Evolutionary conservation across 768 basidiomycete genomes (phyloP).

Genomic region (Mycena galericulata): DNA sequence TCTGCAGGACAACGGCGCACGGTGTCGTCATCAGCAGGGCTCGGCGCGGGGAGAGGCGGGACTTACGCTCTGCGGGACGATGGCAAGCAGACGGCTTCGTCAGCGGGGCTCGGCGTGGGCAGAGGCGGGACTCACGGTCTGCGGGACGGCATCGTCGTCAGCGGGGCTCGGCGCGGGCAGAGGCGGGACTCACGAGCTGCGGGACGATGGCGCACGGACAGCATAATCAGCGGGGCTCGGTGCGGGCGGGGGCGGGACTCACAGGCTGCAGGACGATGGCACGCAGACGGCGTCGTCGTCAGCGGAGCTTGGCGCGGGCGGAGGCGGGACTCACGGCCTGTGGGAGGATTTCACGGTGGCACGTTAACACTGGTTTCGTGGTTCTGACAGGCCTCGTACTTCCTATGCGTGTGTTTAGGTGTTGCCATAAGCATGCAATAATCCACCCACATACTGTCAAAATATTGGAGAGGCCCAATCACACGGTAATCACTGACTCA

Average conservation of each 20-base stretch:
- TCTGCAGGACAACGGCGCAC: too few relatives aligned
- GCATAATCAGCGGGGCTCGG: too few relatives aligned
- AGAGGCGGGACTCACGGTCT: too few relatives aligned
- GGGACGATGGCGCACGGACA: too few relatives aligned
- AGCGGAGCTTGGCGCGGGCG: not conserved
- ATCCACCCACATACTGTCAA: constrained; percentile 12
- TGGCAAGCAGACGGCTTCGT: too few relatives aligned
- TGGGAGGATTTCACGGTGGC: not conserved
- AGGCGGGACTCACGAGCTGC: too few relatives aligned
- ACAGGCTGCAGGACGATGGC: not conserved
- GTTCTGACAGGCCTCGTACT: not conserved
- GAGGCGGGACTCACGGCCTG: not conserved
- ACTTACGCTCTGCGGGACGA: too few relatives aligned
- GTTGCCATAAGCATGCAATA: constrained; percentile 2
- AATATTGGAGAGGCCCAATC: not conserved
- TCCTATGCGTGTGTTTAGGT: constrained; percentile 1
- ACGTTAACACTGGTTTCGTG: not conserved
- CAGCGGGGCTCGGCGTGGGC: too few relatives aligned
- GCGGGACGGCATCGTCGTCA: too few relatives aligned
- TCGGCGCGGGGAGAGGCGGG: too few relatives aligned
- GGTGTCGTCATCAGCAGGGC: too few relatives aligned
- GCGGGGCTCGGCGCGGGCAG: too few relatives aligned
- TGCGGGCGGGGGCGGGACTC: not conserved
- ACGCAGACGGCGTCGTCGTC: not conserved
- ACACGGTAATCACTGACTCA: not conserved